Base-by-base conservation (phyloP, 148 eudicot genomes). In the Camellia granthamiana region DNA sequence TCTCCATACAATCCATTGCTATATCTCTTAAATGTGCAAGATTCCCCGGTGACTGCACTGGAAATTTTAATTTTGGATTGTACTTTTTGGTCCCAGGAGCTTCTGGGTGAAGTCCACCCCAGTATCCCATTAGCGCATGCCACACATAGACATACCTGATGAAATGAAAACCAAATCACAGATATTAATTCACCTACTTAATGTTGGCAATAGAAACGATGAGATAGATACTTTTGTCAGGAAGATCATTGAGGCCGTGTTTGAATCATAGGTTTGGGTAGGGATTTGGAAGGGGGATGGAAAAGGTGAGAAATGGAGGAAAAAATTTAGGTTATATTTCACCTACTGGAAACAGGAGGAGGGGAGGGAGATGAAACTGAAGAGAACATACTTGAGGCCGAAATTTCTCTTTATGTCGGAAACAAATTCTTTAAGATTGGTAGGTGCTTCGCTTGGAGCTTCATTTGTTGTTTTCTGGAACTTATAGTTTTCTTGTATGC, bases 121-220 rank as follows among this genome's bases (percentile, higher is more conserved):
- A 86, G 47, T 86, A 86, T 66, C 89, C 89, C 82, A 83, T 65
- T 47, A 86, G 71, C 16, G 88, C 88, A 71, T 86, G 88, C 88
- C 88, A 86, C 15, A 82, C 89, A 63, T 86, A 86, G 12, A 86
- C 89, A 68, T 61, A 87, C 83, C 89, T 87, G 78, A 74, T 5
- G 19, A 69, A 62, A 21, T 65, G 38, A 19, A 23, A 52, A 70
- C 38, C 62, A 61, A 75, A 43, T 58, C 58, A 76, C 30, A 12
- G 4, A 66, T 23, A 66, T 23, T 59, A 72, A 72, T 15, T 52
- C 43, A 19, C 41, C 0, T 46, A 47, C 4, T 47, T 70, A 6
- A 2, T n/a, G 13, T 70, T n/a, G 16, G 38, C 56, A 47, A 47
- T 47, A 23, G 2, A 47, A 46, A 47, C 56, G 47, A 47, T 19